phyloP scores from a whole-genome alignment of 73 alveolate genomes.

The Blepharisma stoltei region DNA sequence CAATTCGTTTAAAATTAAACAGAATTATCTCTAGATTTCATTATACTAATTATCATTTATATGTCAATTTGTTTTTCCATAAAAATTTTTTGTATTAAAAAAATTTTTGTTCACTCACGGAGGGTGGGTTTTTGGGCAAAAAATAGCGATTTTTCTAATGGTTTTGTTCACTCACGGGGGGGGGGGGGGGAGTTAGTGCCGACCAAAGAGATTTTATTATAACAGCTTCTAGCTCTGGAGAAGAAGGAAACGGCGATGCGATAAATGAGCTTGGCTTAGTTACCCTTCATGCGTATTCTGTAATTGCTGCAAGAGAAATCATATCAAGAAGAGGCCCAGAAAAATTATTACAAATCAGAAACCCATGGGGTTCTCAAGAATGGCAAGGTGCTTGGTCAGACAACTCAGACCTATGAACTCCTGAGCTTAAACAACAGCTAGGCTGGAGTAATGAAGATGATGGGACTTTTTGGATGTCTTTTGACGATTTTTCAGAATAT shows the following conservation, averaged over 20 bases:
- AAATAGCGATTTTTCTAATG: too few species aligned
- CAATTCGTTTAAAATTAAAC: too few species aligned
- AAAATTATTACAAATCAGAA: conserved; percentile 82
- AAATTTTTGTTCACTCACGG: too few species aligned
- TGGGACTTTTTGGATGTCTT: conserved; percentile 89
- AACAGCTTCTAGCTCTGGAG: conserved; percentile 64
- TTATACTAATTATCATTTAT: too few species aligned
- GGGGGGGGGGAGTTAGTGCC: too few species aligned
- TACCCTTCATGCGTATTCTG: conserved; percentile 89
- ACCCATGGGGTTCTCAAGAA: conserved; percentile 92
- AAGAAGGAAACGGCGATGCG: conserved; percentile 40
- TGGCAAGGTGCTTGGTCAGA: conserved; percentile 98
- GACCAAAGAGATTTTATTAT: conserved; percentile 68
- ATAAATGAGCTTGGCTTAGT: conserved; percentile 75
- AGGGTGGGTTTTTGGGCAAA: too few species aligned
- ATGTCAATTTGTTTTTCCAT: too few species aligned
- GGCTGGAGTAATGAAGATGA: conserved; percentile 69
- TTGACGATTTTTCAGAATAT: conserved; percentile 73
- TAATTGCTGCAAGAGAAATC: conserved; percentile 64
- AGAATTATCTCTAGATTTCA: too few species aligned
- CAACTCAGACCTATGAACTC: conserved; percentile 81
- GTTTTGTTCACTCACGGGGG: too few species aligned
- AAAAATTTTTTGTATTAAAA: too few species aligned
- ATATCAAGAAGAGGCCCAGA: conserved; percentile 51
- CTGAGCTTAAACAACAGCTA: conserved; percentile 70